Evolutionary conservation across 2,329 filamentous ascomycete species (phyloP).

Genomic region (Beauveria varroae): DNA sequence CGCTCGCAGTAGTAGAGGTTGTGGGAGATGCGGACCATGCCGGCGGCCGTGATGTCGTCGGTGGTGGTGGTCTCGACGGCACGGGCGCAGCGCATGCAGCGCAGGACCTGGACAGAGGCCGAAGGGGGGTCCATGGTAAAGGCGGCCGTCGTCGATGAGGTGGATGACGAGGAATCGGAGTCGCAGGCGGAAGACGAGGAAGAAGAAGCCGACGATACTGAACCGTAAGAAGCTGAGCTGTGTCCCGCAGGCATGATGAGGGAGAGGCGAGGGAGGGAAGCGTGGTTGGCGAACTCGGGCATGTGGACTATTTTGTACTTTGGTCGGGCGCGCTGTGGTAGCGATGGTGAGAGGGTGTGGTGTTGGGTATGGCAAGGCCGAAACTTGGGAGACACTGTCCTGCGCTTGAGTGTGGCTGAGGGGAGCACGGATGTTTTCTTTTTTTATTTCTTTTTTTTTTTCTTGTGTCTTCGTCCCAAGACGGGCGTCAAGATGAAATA

Average conservation of each 20-base stretch:
- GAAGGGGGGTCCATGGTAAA: conserved; percentile 44
- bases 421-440: background rate
- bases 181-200: conserved; percentile 36
- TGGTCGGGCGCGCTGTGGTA: background rate
- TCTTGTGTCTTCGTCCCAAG: background rate
- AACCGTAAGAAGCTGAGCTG: conserved; percentile 27
- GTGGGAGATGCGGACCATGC: conserved; percentile 58
- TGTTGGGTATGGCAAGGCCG: background rate
- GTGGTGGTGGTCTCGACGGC: conserved; percentile 54
- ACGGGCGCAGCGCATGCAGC: conserved; percentile 55
- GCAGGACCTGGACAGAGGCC: conserved; percentile 51
- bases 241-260: conserved; percentile 13
- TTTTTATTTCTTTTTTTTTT: background rate
- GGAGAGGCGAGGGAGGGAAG: conserved; percentile 13
- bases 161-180: conserved; percentile 31
- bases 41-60: conserved; percentile 48
- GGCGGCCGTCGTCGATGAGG: conserved; percentile 17
- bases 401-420: background rate
- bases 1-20: conserved; percentile 60
- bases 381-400: background rate
- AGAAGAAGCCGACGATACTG: conserved; percentile 19
- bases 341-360: background rate
- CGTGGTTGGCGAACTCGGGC: conserved; percentile 5
- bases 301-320: conserved; percentile 8
- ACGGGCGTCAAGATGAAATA: background rate